phyloP scores from a whole-genome alignment of 306 rosid species.

The Castanea mollissima region DNA sequence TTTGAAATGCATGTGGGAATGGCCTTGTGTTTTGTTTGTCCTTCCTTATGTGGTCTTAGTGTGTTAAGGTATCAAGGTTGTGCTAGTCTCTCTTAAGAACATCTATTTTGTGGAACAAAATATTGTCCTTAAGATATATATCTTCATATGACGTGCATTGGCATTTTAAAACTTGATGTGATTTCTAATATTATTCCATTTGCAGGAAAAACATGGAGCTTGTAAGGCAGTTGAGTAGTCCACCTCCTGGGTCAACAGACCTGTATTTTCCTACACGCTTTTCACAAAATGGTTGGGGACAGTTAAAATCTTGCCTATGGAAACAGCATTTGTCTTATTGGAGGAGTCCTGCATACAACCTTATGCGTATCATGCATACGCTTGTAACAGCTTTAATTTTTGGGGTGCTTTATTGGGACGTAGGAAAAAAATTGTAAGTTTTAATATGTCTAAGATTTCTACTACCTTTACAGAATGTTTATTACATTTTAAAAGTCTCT shows the following conservation, averaged over 20 bases:
- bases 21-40: neutral
- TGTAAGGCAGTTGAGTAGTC: slow-evolving; percentile 46
- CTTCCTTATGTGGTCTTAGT: neutral
- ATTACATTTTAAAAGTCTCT: neutral
- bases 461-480: neutral
- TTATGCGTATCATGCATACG: neutral
- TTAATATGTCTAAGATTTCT: neutral
- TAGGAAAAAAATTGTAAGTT: slow-evolving; percentile 6
- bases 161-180: neutral
- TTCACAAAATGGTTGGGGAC: slow-evolving; percentile 56
- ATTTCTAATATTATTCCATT: neutral
- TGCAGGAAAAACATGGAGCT: slow-evolving; percentile 52
- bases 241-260: slow-evolving; percentile 47
- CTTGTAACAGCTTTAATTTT: neutral
- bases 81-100: too few relatives aligned
- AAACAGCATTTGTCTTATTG: slow-evolving; percentile 2
- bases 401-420: slow-evolving; percentile 21
- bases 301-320: slow-evolving; percentile 19
- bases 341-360: slow-evolving; percentile 3
- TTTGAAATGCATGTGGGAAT: neutral
- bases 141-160: neutral
- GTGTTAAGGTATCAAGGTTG: too few relatives aligned
- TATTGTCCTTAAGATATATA: neutral
- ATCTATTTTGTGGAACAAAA: neutral
- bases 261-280: slow-evolving; percentile 48